Conservation (phyloP, 2,329 filamentous ascomycete species). For the Trichoderma sp. region DNA sequence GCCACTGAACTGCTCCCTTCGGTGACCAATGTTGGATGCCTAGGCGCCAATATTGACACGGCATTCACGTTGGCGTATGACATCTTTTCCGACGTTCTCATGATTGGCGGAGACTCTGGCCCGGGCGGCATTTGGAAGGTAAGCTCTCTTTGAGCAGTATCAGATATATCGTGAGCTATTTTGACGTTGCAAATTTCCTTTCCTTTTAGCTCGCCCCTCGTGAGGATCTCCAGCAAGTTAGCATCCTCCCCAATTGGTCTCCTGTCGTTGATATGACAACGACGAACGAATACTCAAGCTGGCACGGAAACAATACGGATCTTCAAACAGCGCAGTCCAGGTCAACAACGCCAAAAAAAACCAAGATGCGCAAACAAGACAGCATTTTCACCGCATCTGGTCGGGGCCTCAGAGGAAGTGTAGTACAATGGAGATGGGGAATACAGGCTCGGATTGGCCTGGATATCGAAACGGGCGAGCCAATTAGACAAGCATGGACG, state of each 20-base stretch:
- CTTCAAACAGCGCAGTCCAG: conserved; percentile 11
- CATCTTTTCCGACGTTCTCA: conserved; percentile 70
- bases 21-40: conserved; percentile 57
- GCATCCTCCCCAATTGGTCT: conserved; percentile 62
- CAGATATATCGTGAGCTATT: not conserved
- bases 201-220: conserved; percentile 52
- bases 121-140: conserved; percentile 75
- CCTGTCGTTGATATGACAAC: conserved; percentile 56
- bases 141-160: conserved; percentile 28
- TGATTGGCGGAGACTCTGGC: conserved; percentile 75
- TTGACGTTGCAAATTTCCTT: not conserved
- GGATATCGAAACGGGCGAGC: conserved; percentile 50
- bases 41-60: conserved; percentile 72
- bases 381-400: conserved; percentile 67
- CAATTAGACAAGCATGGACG: conserved; percentile 54
- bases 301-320: conserved; percentile 17
- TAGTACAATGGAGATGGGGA: conserved; percentile 69
- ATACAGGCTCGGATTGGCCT: conserved; percentile 65
- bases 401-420: conserved; percentile 57
- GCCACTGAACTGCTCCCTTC: conserved; percentile 54
- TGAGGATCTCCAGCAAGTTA: conserved; percentile 43
- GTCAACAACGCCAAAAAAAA: conserved; percentile 19
- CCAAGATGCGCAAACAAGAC: conserved; percentile 41
- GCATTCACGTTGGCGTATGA: conserved; percentile 77
- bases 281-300: conserved; percentile 38